Conservation (phyloP, 202 grass and related monocot species). For the Musa balbisiana region DNA sequence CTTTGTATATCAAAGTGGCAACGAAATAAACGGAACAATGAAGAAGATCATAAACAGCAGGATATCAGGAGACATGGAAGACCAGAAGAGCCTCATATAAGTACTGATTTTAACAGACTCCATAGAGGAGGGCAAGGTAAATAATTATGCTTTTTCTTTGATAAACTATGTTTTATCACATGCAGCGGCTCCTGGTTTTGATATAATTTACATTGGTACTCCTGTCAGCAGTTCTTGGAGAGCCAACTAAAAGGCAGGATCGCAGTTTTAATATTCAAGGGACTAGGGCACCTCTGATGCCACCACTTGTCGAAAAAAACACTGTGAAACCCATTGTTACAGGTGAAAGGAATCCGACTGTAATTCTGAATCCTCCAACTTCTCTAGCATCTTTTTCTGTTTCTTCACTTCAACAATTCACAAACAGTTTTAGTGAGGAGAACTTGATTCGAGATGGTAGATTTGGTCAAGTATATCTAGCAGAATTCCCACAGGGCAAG, state of each 20-base stretch:
- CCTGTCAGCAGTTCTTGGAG: background rate
- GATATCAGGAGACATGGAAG: conserved; percentile 34
- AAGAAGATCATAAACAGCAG: conserved; percentile 40
- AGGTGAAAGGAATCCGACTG: conserved; percentile 3
- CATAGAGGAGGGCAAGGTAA: conserved; percentile 2
- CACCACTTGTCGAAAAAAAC: conserved; percentile 30
- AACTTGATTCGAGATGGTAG: conserved; percentile 79
- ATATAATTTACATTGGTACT: background rate
- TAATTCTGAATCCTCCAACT: conserved; percentile 26
- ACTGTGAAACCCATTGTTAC: conserved; percentile 4
- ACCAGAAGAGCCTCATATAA: conserved; percentile 42
- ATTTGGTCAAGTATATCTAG: conserved; percentile 63
- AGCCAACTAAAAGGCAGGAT: background rate
- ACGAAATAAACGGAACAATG: conserved; percentile 38
- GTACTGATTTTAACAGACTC: background rate
- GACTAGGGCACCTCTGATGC: background rate
- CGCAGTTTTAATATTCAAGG: background rate
- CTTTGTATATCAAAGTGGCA: conserved; percentile 71
- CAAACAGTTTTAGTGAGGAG: conserved; percentile 60
- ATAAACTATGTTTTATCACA: background rate
- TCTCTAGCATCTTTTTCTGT: conserved; percentile 62
- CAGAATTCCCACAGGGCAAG: conserved; percentile 74
- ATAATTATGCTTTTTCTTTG: background rate
- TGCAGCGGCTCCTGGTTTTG: background rate
- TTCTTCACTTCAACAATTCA: conserved; percentile 84